phyloP scores from a whole-genome alignment of 257 asterid species.

The Solanum tarapatanum region DNA sequence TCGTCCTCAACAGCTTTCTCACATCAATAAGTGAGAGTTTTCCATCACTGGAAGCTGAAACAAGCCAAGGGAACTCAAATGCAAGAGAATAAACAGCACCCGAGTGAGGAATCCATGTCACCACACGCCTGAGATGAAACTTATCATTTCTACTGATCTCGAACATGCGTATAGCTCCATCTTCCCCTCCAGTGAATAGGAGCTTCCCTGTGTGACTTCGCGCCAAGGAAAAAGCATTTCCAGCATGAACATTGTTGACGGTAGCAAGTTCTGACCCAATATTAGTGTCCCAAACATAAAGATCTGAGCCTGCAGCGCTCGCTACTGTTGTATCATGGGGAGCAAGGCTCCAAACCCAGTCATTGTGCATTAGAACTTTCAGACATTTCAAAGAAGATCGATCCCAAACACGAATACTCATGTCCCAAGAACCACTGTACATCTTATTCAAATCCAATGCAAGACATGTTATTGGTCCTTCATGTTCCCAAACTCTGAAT shows the following conservation, averaged over 20 bases:
- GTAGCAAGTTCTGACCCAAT: slow-evolving; percentile 31
- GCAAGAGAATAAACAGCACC: slow-evolving; percentile 85
- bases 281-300: slow-evolving; percentile 63
- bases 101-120: slow-evolving; percentile 80
- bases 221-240: slow-evolving; percentile 57
- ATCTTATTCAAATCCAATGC: slow-evolving; percentile 66
- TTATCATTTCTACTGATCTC: slow-evolving; percentile 36
- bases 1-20: slow-evolving; percentile 52
- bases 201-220: slow-evolving; percentile 87
- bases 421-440: slow-evolving; percentile 97
- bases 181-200: slow-evolving; percentile 86
- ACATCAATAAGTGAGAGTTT: slow-evolving; percentile 76
- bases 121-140: slow-evolving; percentile 31
- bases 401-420: slow-evolving; percentile 84
- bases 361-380: slow-evolving; percentile 59
- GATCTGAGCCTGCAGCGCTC: slow-evolving; percentile 69
- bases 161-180: slow-evolving; percentile 86
- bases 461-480: slow-evolving; percentile 86
- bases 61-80: slow-evolving; percentile 93
- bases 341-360: slow-evolving; percentile 93
- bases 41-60: slow-evolving; percentile 87
- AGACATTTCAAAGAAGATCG: slow-evolving; percentile 54
- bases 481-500: slow-evolving; percentile 86
- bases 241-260: slow-evolving; percentile 37
- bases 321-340: slow-evolving; percentile 72